Conservation (phyloP, 169 alveolate species). For the Cryptosporidium ubiquitum region DNA sequence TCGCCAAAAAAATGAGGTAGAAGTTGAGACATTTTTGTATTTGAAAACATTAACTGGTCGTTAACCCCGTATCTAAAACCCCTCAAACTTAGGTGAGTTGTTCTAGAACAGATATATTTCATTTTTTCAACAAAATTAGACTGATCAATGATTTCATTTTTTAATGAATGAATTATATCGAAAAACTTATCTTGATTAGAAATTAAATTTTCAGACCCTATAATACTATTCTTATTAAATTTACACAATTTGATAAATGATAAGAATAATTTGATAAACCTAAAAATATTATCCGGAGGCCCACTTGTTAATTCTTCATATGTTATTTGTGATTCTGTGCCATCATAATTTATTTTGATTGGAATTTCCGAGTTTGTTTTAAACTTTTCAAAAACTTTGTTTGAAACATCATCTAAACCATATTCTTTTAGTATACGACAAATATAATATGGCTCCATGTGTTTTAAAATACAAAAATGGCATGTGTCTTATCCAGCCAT, state of each 20-base stretch:
- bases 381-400: slow-evolving; percentile 14
- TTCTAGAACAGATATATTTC: neutral
- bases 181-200: slow-evolving; percentile 17
- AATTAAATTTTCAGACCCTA: slow-evolving; percentile 32
- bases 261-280: neutral
- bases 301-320: slow-evolving; percentile 16
- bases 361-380: neutral
- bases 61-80: neutral
- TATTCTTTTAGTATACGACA: slow-evolving; percentile 18
- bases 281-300: neutral
- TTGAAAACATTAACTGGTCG: neutral
- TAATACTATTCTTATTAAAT: neutral
- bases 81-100: neutral
- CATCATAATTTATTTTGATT: slow-evolving; percentile 28
- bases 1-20: neutral
- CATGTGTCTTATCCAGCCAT: neutral
- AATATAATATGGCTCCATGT: slow-evolving; percentile 15
- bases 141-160: neutral
- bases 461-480: neutral
- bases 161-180: neutral
- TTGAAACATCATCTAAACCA: slow-evolving; percentile 68
- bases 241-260: slow-evolving; percentile 10
- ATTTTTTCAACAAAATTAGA: neutral
- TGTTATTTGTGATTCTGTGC: slow-evolving; percentile 25
- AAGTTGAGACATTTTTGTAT: neutral